Conservation (phyloP, 495 filamentous ascomycete species). For the Daldinia decipiens region DNA sequence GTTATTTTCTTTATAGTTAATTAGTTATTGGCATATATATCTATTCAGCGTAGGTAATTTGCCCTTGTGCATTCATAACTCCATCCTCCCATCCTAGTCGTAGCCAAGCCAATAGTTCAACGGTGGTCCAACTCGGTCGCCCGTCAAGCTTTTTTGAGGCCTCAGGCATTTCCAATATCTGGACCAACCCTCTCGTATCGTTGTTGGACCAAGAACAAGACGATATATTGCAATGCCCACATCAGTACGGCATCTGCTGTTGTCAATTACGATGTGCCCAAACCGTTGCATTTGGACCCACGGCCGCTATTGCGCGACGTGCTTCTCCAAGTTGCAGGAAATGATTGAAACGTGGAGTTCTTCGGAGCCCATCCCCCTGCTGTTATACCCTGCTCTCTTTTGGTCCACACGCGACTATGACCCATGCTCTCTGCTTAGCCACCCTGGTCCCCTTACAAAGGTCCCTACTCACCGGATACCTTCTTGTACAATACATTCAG, state of each 20-base stretch:
- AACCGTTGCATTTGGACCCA: conserved; percentile 33
- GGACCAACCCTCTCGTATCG: conserved; percentile 26
- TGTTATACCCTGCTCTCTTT: conserved; percentile 19
- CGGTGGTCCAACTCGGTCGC: conserved; percentile 15
- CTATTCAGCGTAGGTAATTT: conserved; percentile 4
- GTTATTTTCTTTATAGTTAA: no score
- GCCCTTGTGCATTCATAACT: conserved; percentile 14
- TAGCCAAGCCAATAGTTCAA: conserved; percentile 36
- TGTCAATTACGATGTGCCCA: conserved; percentile 37
- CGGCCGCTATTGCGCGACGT: conserved; percentile 31
- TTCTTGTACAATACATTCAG: not conserved
- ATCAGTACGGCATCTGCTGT: conserved; percentile 12
- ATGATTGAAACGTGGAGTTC: conserved; percentile 42
- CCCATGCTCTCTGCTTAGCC: conserved; percentile 33
- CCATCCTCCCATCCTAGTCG: conserved; percentile 1
- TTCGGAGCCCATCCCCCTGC: conserved; percentile 27
- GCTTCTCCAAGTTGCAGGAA: conserved; percentile 34
- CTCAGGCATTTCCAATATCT: conserved; percentile 33
- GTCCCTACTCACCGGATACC: not conserved
- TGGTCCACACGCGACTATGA: conserved; percentile 25
- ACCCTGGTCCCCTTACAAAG: conserved; percentile 26
- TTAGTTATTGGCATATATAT: no score
- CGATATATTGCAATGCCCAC: conserved; percentile 26
- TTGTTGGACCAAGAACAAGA: conserved; percentile 10
- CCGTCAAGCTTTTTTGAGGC: conserved; percentile 17